Conservation (phyloP, 108 stramenopile species). For the Seminavis robusta region DNA sequence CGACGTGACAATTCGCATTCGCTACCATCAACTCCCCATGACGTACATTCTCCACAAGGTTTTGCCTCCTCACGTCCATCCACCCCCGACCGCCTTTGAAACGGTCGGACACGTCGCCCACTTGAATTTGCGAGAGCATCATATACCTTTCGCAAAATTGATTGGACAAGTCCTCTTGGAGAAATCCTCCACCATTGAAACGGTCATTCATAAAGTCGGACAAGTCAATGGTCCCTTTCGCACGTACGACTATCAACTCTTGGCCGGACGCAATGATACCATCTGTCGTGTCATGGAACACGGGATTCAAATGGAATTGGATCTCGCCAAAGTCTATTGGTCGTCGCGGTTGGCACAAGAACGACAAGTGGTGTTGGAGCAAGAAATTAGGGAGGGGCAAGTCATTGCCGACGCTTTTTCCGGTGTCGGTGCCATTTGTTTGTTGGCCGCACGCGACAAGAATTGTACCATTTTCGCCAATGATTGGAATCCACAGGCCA, state of each 20-base stretch:
- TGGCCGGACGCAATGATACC: constrained; percentile 81
- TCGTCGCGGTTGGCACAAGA: constrained; percentile 86
- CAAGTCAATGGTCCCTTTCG: constrained; percentile 88
- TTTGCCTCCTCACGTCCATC: constrained; percentile 46
- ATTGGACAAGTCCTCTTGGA: constrained; percentile 93
- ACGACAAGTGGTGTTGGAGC: constrained; percentile 68
- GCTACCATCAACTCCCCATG: constrained; percentile 58
- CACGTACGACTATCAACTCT: constrained; percentile 89
- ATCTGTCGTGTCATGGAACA: constrained; percentile 73
- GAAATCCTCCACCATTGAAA: constrained; percentile 64
- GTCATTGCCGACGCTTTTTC: constrained; percentile 92
- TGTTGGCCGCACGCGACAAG: constrained; percentile 41
- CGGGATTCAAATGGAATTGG: constrained; percentile 75
- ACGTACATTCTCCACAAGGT: constrained; percentile 58
- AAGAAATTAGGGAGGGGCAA: constrained; percentile 42
- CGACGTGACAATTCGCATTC: neutral
- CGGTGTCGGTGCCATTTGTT: constrained; percentile 94
- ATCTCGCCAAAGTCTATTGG: constrained; percentile 96
- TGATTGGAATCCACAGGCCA: constrained; percentile 86
- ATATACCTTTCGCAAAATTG: constrained; percentile 74
- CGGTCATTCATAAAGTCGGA: constrained; percentile 95
- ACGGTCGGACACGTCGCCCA: constrained; percentile 95
- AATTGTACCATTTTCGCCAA: constrained; percentile 71
- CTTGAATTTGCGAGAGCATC: constrained; percentile 81
- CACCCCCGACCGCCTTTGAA: constrained; percentile 89